Conservation (phyloP, 805 yeast genomes). For the Ogataea pilisensis region DNA sequence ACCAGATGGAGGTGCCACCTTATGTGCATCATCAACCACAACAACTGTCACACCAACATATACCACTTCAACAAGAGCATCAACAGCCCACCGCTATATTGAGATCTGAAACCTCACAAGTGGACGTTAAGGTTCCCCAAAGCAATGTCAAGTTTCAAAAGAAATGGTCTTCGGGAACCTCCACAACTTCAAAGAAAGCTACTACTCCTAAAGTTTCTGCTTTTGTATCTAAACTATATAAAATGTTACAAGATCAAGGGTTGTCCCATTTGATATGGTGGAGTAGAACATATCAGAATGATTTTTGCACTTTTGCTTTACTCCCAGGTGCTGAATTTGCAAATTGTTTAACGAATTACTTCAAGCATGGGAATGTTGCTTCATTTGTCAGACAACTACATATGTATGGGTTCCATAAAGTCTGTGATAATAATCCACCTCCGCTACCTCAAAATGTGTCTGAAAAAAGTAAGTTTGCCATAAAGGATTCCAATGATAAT, state of each 20-base stretch:
- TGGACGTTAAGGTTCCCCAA: no score
- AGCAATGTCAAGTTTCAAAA: no score
- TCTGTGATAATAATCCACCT: conserved; percentile 39
- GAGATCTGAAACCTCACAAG: not conserved
- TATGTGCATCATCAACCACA: conserved; percentile 2
- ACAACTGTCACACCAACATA: conserved; percentile 4
- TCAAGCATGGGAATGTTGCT: conserved; percentile 92
- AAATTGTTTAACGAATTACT: conserved; percentile 60
- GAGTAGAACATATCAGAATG: conserved; percentile 42
- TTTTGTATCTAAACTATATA: conserved; percentile 59
- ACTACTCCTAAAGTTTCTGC: conserved; percentile 45
- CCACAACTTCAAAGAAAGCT: not conserved
- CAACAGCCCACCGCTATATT: not conserved
- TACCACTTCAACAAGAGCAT: not conserved
- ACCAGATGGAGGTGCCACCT: not conserved
- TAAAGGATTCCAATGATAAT: not conserved
- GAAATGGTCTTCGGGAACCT: not conserved
- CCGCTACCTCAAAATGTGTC: conserved; percentile 11
- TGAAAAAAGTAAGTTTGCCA: not conserved
- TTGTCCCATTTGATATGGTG: conserved; percentile 60
- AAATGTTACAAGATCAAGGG: conserved; percentile 55
- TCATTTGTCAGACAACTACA: conserved; percentile 91
- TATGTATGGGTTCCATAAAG: conserved; percentile 95
- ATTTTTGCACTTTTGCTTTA: conserved; percentile 55
- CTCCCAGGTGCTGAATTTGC: conserved; percentile 63